These are phyloP conservation scores for Margaritispora aquatica DNA, from an alignment of 495 filamentous ascomycete genomes.

Conservation along the genomic window DNA sequence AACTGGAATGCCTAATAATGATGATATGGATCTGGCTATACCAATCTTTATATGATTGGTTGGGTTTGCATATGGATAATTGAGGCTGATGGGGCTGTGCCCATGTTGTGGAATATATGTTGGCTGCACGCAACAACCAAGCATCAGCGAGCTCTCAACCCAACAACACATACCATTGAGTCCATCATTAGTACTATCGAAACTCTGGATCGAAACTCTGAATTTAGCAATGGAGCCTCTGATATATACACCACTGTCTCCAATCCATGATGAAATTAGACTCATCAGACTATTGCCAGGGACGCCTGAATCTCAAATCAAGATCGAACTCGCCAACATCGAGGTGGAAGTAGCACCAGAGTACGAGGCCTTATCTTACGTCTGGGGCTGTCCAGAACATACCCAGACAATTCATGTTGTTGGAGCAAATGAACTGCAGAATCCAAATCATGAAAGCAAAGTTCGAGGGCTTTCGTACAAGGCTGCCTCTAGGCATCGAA, in stretches of 20 bases:
- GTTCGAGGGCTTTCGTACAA: not conserved
- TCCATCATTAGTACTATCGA: too few species aligned
- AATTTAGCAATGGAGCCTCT: not conserved
- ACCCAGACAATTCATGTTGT: not conserved
- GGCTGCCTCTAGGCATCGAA: not conserved
- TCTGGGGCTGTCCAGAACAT: not conserved
- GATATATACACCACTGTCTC: not conserved
- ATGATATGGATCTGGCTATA: too few species aligned
- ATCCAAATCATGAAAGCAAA: not conserved
- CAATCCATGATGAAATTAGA: not conserved
- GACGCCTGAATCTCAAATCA: not conserved
- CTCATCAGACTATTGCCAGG: not conserved
- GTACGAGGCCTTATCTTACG: slow-evolving; percentile 6
- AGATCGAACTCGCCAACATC: not conserved
- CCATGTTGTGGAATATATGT: too few species aligned
- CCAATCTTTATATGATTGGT: too few species aligned
- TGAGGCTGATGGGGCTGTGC: too few species aligned
- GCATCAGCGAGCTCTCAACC: too few species aligned
- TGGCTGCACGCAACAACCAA: too few species aligned
- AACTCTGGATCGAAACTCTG: too few species aligned
- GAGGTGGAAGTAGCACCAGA: not conserved
- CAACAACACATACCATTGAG: too few species aligned
- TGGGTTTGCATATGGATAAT: too few species aligned
- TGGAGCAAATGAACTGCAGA: too few species aligned
- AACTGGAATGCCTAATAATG: too few species aligned